Conservation (phyloP, 768 basidiomycete species). For the Kwoniella newhampshirensis region DNA sequence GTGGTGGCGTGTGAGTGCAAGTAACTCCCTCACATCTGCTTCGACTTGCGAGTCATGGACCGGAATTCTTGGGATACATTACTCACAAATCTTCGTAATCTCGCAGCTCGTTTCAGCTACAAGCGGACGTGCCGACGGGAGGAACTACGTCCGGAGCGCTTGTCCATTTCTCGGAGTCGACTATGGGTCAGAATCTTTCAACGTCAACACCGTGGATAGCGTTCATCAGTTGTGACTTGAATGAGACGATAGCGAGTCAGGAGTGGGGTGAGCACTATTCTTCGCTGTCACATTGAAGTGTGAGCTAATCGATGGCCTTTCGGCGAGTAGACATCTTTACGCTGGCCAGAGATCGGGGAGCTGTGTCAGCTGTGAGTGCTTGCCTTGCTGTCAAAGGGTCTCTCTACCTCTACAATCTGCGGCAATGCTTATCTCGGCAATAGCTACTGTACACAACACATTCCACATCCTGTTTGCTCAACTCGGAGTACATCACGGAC, state of each 20-base stretch:
- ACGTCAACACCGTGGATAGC: conserved; percentile 89
- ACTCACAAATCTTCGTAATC: too few relatives aligned
- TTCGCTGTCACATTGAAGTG: not conserved
- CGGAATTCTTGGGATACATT: too few relatives aligned
- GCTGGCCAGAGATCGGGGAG: conserved; percentile 72
- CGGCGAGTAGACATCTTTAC: conserved; percentile 71
- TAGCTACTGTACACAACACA: conserved; percentile 76
- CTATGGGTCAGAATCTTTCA: conserved; percentile 53
- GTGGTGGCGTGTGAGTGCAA: conserved; percentile 39
- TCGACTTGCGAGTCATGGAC: not conserved
- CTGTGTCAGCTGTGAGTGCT: conserved; percentile 68
- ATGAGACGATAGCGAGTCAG: conserved; percentile 62
- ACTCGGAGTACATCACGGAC: conserved; percentile 64
- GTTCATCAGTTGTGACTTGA: conserved; percentile 75
- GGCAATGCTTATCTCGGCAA: not conserved
- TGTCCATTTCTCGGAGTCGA: conserved; percentile 75
- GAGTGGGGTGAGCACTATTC: conserved; percentile 43
- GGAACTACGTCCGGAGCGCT: conserved; percentile 67
- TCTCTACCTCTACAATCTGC: not conserved
- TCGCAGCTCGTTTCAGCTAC: conserved; percentile 51
- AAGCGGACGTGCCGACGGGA: conserved; percentile 47
- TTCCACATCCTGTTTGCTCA: conserved; percentile 73
- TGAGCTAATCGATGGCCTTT: not conserved
- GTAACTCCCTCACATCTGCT: not conserved
- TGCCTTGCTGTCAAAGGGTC: not conserved